These are phyloP conservation scores for Venturia pyrina DNA, from an alignment of 2,329 filamentous ascomycete species.

Conservation along the genomic window DNA sequence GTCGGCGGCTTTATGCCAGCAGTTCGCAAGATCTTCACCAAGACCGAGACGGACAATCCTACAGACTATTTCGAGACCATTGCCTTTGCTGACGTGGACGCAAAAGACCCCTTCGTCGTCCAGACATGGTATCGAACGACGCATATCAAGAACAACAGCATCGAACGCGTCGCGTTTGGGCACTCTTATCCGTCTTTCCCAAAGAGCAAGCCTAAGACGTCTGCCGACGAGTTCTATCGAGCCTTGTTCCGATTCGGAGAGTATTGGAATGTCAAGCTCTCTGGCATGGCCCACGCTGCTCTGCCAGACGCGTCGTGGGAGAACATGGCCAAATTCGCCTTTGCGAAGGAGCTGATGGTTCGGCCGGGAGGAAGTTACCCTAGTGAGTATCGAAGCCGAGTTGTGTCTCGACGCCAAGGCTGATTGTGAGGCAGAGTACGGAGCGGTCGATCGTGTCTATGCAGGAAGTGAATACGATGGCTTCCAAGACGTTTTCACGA, in stretches of 20 bases:
- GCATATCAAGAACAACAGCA: neutral
- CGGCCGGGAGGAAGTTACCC: constrained; percentile 10
- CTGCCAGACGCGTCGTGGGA: constrained; percentile 11
- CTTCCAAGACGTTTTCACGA: constrained; percentile 11
- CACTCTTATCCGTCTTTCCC: constrained; percentile 5
- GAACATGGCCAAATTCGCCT: constrained; percentile 6
- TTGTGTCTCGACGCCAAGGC: neutral
- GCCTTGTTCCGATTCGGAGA: constrained; percentile 7
- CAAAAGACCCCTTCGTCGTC: constrained; percentile 7
- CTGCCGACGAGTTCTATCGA: constrained; percentile 1
- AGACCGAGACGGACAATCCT: neutral
- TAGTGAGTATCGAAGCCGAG: neutral
- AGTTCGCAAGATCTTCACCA: constrained; percentile 7
- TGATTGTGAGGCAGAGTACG: neutral
- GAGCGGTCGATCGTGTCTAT: constrained; percentile 3
- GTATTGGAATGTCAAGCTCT: constrained; percentile 8
- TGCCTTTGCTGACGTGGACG: constrained; percentile 10
- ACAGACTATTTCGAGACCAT: constrained; percentile 4
- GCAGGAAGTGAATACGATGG: constrained; percentile 6
- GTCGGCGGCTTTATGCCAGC: constrained; percentile 12
- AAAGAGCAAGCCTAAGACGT: neutral
- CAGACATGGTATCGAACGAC: constrained; percentile 8
- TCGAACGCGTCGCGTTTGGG: neutral
- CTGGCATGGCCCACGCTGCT: neutral
- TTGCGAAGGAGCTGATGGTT: constrained; percentile 9